phyloP scores from a whole-genome alignment of 805 yeast species.

The Metschnikowia vanudenii region DNA sequence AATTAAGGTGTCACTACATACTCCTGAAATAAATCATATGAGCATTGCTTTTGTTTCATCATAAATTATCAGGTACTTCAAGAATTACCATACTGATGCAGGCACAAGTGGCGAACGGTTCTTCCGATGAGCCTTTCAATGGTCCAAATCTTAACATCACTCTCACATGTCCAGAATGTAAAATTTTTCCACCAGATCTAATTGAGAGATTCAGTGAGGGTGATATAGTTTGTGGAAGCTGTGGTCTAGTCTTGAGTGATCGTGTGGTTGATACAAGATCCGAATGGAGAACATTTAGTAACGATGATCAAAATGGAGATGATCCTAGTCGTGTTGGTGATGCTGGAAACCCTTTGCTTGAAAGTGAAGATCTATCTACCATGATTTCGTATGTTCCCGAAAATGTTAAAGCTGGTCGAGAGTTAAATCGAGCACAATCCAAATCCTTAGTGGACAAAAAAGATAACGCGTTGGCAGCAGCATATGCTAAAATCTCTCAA shows the following conservation, averaged over 20 bases:
- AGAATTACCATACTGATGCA: background rate
- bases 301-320: conserved; percentile 96
- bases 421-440: conserved; percentile 85
- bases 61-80: background rate
- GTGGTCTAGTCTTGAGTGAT: conserved; percentile 92
- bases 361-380: conserved; percentile 88
- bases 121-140: conserved; percentile 33
- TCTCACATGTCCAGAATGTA: conserved; percentile 93
- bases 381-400: conserved; percentile 87
- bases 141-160: conserved; percentile 88
- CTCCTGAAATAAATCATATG: too few species aligned
- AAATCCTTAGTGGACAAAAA: conserved; percentile 80
- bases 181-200: conserved; percentile 91
- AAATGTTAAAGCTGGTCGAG: conserved; percentile 83
- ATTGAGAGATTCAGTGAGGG: conserved; percentile 96
- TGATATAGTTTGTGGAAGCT: conserved; percentile 96
- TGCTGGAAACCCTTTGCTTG: conserved; percentile 88
- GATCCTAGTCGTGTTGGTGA: conserved; percentile 99
- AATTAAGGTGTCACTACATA: background rate
- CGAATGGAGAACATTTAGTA: conserved; percentile 98
- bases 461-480: conserved; percentile 84
- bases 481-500: conserved; percentile 87
- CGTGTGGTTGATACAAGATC: conserved; percentile 91
- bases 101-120: conserved; percentile 4
- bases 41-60: too few species aligned